Conservation (phyloP, 805 yeast genomes). For the Kodamaea lidongshanica region DNA sequence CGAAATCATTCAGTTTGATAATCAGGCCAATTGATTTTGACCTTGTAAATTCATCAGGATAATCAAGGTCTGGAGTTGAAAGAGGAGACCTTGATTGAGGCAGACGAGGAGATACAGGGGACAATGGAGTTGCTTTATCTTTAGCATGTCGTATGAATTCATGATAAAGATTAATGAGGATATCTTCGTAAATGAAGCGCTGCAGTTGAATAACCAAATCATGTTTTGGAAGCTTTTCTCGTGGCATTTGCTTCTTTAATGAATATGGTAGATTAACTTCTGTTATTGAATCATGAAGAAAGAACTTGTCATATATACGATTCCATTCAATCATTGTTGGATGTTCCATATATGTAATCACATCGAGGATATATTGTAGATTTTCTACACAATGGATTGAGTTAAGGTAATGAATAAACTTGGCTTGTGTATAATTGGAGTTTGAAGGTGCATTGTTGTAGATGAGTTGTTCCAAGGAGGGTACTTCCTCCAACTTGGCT, state of each 20-base stretch:
- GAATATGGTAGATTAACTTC: constrained; percentile 31
- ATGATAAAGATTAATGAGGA: constrained; percentile 23
- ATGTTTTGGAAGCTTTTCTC: constrained; percentile 16
- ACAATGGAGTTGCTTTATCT: constrained; percentile 2
- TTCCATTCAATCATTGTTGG: constrained; percentile 20
- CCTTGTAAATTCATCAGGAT: no score
- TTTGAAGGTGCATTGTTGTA: constrained; percentile 2
- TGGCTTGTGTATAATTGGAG: constrained; percentile 5
- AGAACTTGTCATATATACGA: constrained; percentile 19
- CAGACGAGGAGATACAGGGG: constrained; percentile 2
- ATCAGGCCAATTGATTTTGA: constrained; percentile 28
- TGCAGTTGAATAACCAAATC: constrained; percentile 12
- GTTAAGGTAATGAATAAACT: constrained; percentile 23
- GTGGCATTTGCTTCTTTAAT: constrained; percentile 16
- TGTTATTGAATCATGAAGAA: constrained; percentile 23
- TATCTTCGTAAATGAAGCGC: constrained; percentile 23
- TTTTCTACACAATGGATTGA: constrained; percentile 33
- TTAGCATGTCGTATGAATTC: constrained; percentile 24
- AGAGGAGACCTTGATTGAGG: constrained; percentile 1
- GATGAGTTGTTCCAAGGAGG: constrained; percentile 6
- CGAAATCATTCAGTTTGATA: constrained; percentile 23
- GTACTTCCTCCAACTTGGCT: no score
- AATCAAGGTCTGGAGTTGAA: no score
- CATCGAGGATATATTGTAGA: constrained; percentile 26
- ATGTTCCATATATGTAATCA: constrained; percentile 14